Conservation (phyloP, 495 filamentous ascomycete species). For the Alectoria sarmentosa region DNA sequence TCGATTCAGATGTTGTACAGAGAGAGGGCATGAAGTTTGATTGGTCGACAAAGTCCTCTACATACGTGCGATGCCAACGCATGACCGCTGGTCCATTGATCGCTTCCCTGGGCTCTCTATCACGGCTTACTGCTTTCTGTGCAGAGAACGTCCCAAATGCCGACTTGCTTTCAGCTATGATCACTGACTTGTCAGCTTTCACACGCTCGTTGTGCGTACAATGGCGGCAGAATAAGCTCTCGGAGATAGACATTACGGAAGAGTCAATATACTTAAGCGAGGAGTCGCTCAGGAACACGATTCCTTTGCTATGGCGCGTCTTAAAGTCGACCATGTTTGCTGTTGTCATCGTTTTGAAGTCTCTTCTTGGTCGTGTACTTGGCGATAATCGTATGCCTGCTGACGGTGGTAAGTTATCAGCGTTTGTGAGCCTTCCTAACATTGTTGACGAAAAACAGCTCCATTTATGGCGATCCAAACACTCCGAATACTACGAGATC, state of each 20-base stretch:
- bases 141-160: conserved; percentile 59
- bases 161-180: conserved; percentile 51
- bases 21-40: conserved; percentile 55
- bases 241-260: conserved; percentile 71
- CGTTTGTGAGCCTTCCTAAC: neutral
- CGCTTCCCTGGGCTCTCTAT: conserved; percentile 68
- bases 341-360: conserved; percentile 65
- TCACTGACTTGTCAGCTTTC: conserved; percentile 70
- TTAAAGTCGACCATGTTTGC: conserved; percentile 76
- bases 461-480: conserved; percentile 68
- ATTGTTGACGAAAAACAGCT: conserved; percentile 33
- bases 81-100: conserved; percentile 63
- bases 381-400: conserved; percentile 47
- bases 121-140: conserved; percentile 66
- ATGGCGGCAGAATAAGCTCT: conserved; percentile 82
- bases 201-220: conserved; percentile 62
- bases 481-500: conserved; percentile 69
- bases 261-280: conserved; percentile 60
- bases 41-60: conserved; percentile 59
- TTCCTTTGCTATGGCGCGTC: conserved; percentile 73
- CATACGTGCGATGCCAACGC: conserved; percentile 48
- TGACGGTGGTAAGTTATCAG: conserved; percentile 40
- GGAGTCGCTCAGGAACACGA: conserved; percentile 61
- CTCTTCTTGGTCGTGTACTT: conserved; percentile 62
- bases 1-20: conserved; percentile 68